Evolutionary conservation across 805 yeast genomes (phyloP), one percentile per base, ranked within the genome.

Genomic region (Yamadazyma tumulicola): DNA sequence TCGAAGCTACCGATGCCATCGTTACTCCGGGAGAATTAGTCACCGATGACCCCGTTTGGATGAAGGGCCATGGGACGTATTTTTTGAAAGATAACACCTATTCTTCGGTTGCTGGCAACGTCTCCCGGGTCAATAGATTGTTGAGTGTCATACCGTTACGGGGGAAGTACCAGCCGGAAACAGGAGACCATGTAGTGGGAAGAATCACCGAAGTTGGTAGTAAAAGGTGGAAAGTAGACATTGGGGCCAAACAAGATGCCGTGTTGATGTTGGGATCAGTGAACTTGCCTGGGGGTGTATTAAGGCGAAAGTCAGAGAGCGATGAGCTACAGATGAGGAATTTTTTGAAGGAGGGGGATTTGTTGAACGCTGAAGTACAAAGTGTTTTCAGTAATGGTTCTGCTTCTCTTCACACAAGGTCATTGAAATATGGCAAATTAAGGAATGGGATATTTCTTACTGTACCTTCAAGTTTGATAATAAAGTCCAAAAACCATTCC

Each of bases 41-140:
- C n/a, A 93, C 97, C 0, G 93, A 85, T 47, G 97, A 93, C 52
- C 85, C 96, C 5, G 74, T 81, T 2, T 93, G 97, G 97, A 93
- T 93, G 98, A 77, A 95, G 53, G 98, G 98, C 19, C 98, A 91
- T 54, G 98, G 98, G 5, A 93, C 97, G 0, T 93, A 87, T 56
- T 77, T 81, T 46, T 62, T 83, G 25, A 79, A 77, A 21, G 82
- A 81, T 45, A 67, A 73, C 47, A 87, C 96, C 0, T 87, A 76
- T 56, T 82, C 96, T 3, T 82, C 97, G 0, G 96, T 91, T 5
- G 96, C 96, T 0, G 99, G 99, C 4, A 79, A 80, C 8, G 81
- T 93, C 4, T 75, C 85, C 1, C 72, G 91, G 43, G 96, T 89
- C 34, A 93, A 93, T 58, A 78, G 89, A 49, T 69, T 93, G 39